Conservation (phyloP, 2,329 filamentous ascomycete genomes). For the Endothia cerciana region DNA sequence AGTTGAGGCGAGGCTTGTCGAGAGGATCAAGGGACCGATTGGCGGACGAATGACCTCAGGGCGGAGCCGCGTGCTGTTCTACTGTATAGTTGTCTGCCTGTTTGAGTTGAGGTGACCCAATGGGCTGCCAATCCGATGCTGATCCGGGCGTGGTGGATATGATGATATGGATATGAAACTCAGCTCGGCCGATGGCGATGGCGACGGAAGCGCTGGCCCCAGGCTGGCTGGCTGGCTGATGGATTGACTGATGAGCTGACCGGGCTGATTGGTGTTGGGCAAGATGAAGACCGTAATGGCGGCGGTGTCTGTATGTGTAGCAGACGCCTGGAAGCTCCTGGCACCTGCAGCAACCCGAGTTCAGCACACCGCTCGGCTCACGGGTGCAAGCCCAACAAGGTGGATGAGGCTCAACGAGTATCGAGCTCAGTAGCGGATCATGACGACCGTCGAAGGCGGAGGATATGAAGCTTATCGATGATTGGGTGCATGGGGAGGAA, state of each 20-base stretch:
- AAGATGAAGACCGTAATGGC: not conserved
- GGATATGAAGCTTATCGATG: not conserved
- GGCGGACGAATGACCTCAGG: slow-evolving; percentile 8
- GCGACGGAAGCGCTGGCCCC: not conserved
- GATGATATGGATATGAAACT: not conserved
- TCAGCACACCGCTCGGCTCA: not conserved
- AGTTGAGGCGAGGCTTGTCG: slow-evolving; percentile 3
- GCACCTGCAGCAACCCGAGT: not conserved
- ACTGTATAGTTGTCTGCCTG: not conserved
- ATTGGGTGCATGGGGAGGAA: not conserved
- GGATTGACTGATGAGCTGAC: not conserved
- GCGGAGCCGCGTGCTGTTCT: slow-evolving; percentile 11
- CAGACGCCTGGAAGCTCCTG: not conserved
- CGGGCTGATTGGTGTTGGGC: not conserved
- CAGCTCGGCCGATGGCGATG: slow-evolving; percentile 3
- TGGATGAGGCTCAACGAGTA: not conserved
- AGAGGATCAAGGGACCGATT: slow-evolving; percentile 5
- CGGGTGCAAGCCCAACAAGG: not conserved
- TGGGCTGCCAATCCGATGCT: not conserved
- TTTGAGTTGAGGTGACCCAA: not conserved
- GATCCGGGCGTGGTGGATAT: not conserved
- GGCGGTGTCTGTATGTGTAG: not conserved
- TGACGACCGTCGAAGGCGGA: not conserved
- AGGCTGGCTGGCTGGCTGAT: not conserved
- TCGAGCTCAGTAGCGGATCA: not conserved